phyloP scores from a whole-genome alignment of 495 filamentous ascomycete species.

The Mycothermus thermophilus region DNA sequence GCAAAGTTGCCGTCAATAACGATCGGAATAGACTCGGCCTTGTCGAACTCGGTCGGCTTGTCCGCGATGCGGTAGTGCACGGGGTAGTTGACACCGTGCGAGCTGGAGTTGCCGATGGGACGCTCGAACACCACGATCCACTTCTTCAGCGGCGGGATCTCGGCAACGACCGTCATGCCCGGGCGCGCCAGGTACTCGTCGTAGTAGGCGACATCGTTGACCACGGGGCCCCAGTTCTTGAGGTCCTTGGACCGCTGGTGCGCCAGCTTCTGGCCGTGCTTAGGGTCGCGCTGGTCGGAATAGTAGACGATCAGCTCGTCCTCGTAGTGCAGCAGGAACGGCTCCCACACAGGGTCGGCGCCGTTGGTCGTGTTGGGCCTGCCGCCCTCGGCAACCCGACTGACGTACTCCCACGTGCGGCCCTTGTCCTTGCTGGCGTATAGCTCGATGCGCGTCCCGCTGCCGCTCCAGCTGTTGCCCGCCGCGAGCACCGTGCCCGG shows the following conservation, averaged over 20 bases:
- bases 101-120: slow-evolving; percentile 18
- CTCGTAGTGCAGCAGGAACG: slow-evolving; percentile 44
- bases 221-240: slow-evolving; percentile 41
- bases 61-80: slow-evolving; percentile 40
- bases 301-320: slow-evolving; percentile 51
- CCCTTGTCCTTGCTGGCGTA: slow-evolving; percentile 49
- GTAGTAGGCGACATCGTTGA: slow-evolving; percentile 50
- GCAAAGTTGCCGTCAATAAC: slow-evolving; percentile 31
- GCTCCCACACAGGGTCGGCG: slow-evolving; percentile 56
- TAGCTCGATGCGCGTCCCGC: slow-evolving; percentile 48
- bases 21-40: slow-evolving; percentile 29
- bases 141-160: slow-evolving; percentile 16
- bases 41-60: slow-evolving; percentile 40
- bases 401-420: slow-evolving; percentile 51
- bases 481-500: slow-evolving; percentile 48
- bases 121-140: slow-evolving; percentile 18
- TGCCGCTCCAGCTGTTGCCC: slow-evolving; percentile 45
- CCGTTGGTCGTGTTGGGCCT: slow-evolving; percentile 47
- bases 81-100: slow-evolving; percentile 24
- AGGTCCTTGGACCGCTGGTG: slow-evolving; percentile 47
- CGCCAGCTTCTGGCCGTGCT: slow-evolving; percentile 53
- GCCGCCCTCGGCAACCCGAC: slow-evolving; percentile 49
- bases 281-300: slow-evolving; percentile 52
- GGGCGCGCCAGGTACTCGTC: slow-evolving; percentile 48
- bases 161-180: slow-evolving; percentile 47